A percentile compares a stretch with the other conserved stretches of the same genome.
phyloP scores from a whole-genome alignment of 1,284 basidiomycete species.

The Phaffia rhodozyma region DNA sequence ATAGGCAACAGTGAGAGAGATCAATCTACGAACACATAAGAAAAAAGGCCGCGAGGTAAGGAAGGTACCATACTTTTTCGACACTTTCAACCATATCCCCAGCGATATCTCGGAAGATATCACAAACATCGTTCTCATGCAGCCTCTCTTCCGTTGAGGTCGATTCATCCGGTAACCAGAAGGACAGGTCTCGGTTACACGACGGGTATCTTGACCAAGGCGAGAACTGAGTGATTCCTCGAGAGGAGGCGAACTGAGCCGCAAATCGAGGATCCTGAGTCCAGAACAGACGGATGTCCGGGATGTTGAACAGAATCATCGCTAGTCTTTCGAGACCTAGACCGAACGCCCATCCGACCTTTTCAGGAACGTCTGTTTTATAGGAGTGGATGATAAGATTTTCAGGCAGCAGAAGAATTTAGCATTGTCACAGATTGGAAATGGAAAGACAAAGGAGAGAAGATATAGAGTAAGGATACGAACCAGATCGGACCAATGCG shows the following conservation, averaged over 20 bases:
- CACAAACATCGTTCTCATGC: conserved; percentile 92
- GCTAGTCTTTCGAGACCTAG: conserved; percentile 94
- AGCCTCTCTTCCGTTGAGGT: conserved; percentile 13
- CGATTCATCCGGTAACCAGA: conserved; percentile 57
- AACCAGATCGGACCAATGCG: conserved; percentile 75
- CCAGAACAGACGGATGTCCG: conserved; percentile 99
- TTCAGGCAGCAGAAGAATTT: not conserved
- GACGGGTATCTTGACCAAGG: conserved; percentile 82
- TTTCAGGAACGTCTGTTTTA: conserved; percentile 54
- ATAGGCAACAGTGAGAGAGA: not conserved
- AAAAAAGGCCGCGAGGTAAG: not conserved
- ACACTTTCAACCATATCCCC: conserved; percentile 90
- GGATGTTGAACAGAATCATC: conserved; percentile 94
- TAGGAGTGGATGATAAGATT: not conserved
- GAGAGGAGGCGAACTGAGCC: conserved; percentile 65
- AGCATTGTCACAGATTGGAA: conserved; percentile 7
- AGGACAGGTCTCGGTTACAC: conserved; percentile 81
- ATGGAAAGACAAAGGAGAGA: not conserved
- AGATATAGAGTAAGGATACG: conserved; percentile 28
- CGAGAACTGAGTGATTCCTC: conserved; percentile 60
- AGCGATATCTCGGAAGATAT: conserved; percentile 80
- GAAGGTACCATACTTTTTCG: conserved; percentile 47
- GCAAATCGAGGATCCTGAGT: conserved; percentile 78
- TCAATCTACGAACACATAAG: not conserved
- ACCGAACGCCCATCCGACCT: conserved; percentile 96